Conservation (phyloP, 2,329 filamentous ascomycete genomes). For the Ophioceras dolichostomum region DNA sequence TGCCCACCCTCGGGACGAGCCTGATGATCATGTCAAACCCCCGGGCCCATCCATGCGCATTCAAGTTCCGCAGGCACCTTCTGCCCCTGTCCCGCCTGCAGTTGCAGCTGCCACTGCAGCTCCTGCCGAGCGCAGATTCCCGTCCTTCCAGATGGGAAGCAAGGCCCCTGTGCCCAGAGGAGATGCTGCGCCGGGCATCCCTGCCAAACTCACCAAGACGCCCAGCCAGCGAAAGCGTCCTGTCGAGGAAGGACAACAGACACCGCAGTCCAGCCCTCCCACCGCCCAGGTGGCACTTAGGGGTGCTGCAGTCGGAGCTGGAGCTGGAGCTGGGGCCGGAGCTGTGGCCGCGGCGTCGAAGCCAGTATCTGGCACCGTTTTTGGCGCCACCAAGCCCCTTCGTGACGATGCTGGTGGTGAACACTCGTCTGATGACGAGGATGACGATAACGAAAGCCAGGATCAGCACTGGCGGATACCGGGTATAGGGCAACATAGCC, state of each 20-base stretch:
- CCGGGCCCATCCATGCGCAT: conserved; percentile 8
- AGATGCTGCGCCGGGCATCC: not conserved
- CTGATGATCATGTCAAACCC: too few species aligned
- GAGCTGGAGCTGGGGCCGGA: not conserved
- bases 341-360: not conserved
- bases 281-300: not conserved
- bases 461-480: conserved; percentile 21
- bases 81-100: conserved; percentile 2
- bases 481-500: conserved; percentile 28
- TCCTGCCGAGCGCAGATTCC: not conserved
- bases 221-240: conserved; percentile 9
- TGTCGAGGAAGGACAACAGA: too few species aligned
- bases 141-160: not conserved
- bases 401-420: too few species aligned
- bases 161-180: not conserved
- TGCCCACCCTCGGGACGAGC: too few species aligned
- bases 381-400: not conserved
- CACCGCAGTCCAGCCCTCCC: conserved; percentile 5
- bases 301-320: not conserved
- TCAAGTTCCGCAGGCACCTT: not conserved
- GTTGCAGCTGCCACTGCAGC: not conserved
- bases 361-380: too few species aligned
- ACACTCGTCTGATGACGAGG: conserved; percentile 15
- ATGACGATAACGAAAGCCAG: conserved; percentile 16
- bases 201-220: conserved; percentile 11